These are phyloP conservation scores for Ophiobolus disseminans DNA, from an alignment of 2,329 filamentous ascomycete genomes.

Conservation along the genomic window DNA sequence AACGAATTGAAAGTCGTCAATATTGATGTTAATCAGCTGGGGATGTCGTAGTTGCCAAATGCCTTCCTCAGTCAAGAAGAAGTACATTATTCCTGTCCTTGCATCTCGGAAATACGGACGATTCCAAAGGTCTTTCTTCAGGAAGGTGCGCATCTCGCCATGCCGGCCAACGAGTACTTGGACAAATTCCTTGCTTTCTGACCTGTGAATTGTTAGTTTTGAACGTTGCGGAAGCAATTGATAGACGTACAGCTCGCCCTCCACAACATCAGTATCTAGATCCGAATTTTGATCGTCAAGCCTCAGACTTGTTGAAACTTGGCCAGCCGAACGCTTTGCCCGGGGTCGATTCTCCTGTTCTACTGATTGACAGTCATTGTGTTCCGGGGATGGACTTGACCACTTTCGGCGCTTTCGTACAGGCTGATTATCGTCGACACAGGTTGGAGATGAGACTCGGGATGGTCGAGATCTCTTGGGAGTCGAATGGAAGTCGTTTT, in stretches of 20 bases:
- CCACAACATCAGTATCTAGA: conserved; percentile 23
- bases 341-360: too few species aligned
- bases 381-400: too few species aligned
- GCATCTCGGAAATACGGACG: conserved; percentile 23
- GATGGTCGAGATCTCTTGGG: not conserved
- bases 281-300: too few species aligned
- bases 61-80: conserved; percentile 18
- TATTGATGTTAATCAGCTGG: conserved; percentile 17
- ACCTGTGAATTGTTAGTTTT: conserved; percentile 3
- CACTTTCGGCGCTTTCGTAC: too few species aligned
- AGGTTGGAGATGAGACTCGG: not conserved
- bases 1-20: conserved; percentile 29
- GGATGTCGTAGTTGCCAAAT: conserved; percentile 28
- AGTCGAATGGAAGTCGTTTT: not conserved
- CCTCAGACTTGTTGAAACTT: too few species aligned
- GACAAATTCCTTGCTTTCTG: conserved; percentile 27
- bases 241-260: conserved; percentile 27
- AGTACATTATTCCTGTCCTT: conserved; percentile 11
- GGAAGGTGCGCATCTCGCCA: conserved; percentile 15
- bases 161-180: conserved; percentile 28
- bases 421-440: not conserved
- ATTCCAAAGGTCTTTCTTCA: conserved; percentile 16
- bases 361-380: too few species aligned
- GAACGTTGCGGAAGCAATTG: not conserved
- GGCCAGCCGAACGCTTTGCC: too few species aligned